These are phyloP conservation scores for Lachancea lanzarotensis DNA, from an alignment of 805 yeast species.

Conservation along the genomic window DNA sequence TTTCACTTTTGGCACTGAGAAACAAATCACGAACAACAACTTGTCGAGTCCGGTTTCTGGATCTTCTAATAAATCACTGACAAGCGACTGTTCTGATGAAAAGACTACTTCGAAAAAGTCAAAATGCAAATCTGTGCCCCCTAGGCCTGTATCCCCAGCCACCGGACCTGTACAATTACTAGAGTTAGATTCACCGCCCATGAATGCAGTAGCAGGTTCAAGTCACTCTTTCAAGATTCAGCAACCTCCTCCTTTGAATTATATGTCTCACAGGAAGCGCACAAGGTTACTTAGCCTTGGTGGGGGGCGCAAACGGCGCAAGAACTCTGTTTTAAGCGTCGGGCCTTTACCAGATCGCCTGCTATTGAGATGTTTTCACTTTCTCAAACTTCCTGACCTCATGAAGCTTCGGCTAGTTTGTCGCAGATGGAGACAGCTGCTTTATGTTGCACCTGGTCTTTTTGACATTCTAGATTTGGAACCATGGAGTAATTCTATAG, in stretches of 20 bases:
- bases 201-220: constrained; percentile 36
- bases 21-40: neutral
- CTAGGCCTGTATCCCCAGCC: constrained; percentile 2
- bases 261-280: constrained; percentile 50
- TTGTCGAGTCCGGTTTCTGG: neutral
- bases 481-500: constrained; percentile 54
- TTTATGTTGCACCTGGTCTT: constrained; percentile 50
- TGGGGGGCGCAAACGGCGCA: constrained; percentile 34
- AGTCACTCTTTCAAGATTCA: constrained; percentile 27
- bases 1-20: neutral
- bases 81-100: neutral
- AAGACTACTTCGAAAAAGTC: neutral
- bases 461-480: constrained; percentile 49
- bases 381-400: constrained; percentile 48
- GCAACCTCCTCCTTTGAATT: constrained; percentile 38
- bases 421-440: constrained; percentile 60
- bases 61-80: neutral
- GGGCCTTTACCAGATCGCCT: constrained; percentile 60
- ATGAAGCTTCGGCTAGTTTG: constrained; percentile 56
- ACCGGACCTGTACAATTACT: constrained; percentile 10
- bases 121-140: neutral
- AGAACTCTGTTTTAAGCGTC: constrained; percentile 51
- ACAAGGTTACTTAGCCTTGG: constrained; percentile 42
- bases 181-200: constrained; percentile 33
- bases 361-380: constrained; percentile 46